These are phyloP conservation scores for Byssochlamys sp. DNA, from an alignment of 2,329 filamentous ascomycete genomes.

Conservation along the genomic window DNA sequence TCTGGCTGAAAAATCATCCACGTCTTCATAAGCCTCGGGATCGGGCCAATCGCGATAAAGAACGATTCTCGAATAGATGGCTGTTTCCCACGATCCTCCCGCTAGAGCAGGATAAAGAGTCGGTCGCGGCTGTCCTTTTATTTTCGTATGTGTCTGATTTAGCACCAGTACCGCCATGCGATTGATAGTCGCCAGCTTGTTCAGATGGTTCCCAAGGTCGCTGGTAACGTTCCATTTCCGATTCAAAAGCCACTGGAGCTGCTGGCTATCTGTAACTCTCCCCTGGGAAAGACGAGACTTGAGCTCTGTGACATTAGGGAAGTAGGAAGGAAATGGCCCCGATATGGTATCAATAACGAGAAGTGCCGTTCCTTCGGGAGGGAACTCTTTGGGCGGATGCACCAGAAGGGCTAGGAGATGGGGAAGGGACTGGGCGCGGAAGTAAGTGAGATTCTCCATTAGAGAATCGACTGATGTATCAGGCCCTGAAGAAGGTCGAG, in stretches of 20 bases:
- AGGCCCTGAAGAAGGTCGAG: slow-evolving; percentile 1
- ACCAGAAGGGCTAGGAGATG: slow-evolving; percentile 64
- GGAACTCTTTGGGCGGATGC: slow-evolving; percentile 54
- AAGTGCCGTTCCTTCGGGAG: slow-evolving; percentile 55
- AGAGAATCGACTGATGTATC: slow-evolving; percentile 17
- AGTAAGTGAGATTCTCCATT: slow-evolving; percentile 53
- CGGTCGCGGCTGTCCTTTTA: slow-evolving; percentile 57
- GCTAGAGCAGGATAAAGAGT: slow-evolving; percentile 66
- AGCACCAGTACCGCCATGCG: slow-evolving; percentile 66
- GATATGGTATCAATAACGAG: slow-evolving; percentile 72
- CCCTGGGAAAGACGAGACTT: slow-evolving; percentile 18
- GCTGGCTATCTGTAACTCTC: slow-evolving; percentile 32
- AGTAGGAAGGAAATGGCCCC: slow-evolving; percentile 64
- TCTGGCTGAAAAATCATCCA: slow-evolving; percentile 17
- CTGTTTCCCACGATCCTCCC: slow-evolving; percentile 69
- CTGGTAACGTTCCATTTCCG: slow-evolving; percentile 53
- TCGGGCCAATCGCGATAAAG: slow-evolving; percentile 67
- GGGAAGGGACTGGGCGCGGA: slow-evolving; percentile 49
- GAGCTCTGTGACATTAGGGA: slow-evolving; percentile 50
- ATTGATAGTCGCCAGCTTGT: slow-evolving; percentile 64
- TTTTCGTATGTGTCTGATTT: slow-evolving; percentile 73
- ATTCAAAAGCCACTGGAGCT: slow-evolving; percentile 25
- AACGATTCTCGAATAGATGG: slow-evolving; percentile 61
- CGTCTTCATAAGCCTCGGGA: slow-evolving; percentile 33
- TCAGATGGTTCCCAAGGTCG: slow-evolving; percentile 50